Base-by-base conservation (phyloP, 2,329 filamentous ascomycete species). In the Aureobasidium sp. region DNA sequence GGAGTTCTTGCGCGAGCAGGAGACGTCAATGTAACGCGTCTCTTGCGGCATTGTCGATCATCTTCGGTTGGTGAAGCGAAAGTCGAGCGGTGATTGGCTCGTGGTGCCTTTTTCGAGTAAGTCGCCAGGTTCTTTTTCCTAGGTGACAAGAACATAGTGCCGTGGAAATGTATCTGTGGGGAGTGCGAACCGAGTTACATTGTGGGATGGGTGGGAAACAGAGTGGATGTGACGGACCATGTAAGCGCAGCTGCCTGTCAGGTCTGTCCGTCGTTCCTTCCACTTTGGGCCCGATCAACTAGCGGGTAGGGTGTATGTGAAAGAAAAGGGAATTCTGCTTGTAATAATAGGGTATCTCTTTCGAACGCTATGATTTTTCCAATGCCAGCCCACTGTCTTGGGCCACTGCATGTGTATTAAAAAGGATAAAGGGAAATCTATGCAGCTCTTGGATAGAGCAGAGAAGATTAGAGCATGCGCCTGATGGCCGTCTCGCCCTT, bases 401-500 rank as follows among this genome's bases (percentile, higher is more conserved):
- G 22, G 42, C 12, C 17, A 27, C 42, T 36, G 41, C 41, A 36
- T 31, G 29, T 41, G 34, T 60, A 60, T 60, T 60, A 60, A 62
- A 55, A 62, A 37, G 31, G 17, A 25, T 37, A 37, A 29, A 12
- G 15, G 25, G 49, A 27, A 51, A 45, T 52, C 36, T 61, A 27
- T n/a, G 48, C 36, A 44, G n/a, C 14, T 20, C 29, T 14, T 36
- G 29, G 29, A 20, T 47, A 22, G 1, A 25, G 27, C 14, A 9
- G 6, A 27, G 44, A 36, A 27, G 22, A 41, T 52, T 36, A 58
- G 17, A 62, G 61, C 93, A 97, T 97, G 68, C 93, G 87, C 68
- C 91, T 87, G 70, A 97, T 96, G 72, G 89, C 82, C 73, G 86
- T 85, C 81, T 97, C 92, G 72, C 91, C 87, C 76, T 85, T 83